A percentile compares a stretch with the other conserved stretches of the same genome.
Conservation (phyloP, 441 rosid genomes). For the Gossypium trilobum region DNA sequence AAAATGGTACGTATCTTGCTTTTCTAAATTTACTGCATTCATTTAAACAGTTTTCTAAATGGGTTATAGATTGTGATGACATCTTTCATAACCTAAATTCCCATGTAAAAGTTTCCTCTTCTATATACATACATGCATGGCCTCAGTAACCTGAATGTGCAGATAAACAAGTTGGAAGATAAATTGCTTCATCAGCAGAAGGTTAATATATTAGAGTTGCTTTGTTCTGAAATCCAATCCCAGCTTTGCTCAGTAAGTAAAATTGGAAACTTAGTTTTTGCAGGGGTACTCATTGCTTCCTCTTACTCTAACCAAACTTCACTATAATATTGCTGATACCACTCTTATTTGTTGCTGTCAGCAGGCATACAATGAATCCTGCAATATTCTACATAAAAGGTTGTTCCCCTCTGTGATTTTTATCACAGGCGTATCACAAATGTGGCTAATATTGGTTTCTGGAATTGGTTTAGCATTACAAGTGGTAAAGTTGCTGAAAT, state of each 20-base stretch:
- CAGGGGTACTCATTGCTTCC: constrained; percentile 14
- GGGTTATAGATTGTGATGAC: constrained; percentile 4
- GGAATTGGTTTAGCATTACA: constrained; percentile 13
- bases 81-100: not conserved
- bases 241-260: constrained; percentile 42
- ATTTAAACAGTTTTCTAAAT: not conserved
- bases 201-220: constrained; percentile 38
- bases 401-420: constrained; percentile 21
- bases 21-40: constrained; percentile 4
- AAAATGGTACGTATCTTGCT: constrained; percentile 34
- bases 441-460: constrained; percentile 16
- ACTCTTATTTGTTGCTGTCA: constrained; percentile 17
- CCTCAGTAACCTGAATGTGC: constrained; percentile 24
- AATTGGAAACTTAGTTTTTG: not conserved
- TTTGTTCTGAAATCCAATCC: constrained; percentile 49
- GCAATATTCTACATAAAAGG: constrained; percentile 40
- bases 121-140: not conserved
- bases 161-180: constrained; percentile 60
- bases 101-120: constrained; percentile 4
- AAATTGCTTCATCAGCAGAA: constrained; percentile 41
- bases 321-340: constrained; percentile 20
- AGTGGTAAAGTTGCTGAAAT: constrained; percentile 19
- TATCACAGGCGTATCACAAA: constrained; percentile 3
- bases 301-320: not conserved
- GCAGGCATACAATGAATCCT: constrained; percentile 36